Evolutionary conservation across 2,329 filamentous ascomycete genomes (phyloP).

Genomic region (Colletotrichum neosansevieriae): DNA sequence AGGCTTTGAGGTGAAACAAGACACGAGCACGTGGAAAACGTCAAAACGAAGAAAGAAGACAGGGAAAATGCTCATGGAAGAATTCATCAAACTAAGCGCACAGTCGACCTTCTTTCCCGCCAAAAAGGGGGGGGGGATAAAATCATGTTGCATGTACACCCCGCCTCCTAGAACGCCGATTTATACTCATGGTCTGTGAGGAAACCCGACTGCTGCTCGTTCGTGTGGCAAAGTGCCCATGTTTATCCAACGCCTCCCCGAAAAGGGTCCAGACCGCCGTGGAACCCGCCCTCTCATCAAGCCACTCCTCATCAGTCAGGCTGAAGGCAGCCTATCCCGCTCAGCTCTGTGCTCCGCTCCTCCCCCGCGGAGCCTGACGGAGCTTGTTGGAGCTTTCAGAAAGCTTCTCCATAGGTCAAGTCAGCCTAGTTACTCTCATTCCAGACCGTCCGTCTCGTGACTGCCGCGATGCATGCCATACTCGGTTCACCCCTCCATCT

Average conservation of each 20-base stretch:
- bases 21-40: conserved; percentile 24
- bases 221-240: neutral
- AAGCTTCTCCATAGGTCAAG: neutral
- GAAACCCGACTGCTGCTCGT: neutral
- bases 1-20: conserved; percentile 19
- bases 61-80: neutral
- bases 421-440: neutral
- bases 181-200: neutral
- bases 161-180: conserved; percentile 20
- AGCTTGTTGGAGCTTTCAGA: neutral
- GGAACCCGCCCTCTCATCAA: conserved; percentile 29
- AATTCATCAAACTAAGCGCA: conserved; percentile 9
- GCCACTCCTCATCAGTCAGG: conserved; percentile 30
- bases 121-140: conserved; percentile 5
- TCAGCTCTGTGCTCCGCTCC: neutral
- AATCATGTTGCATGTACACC: conserved; percentile 2
- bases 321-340: conserved; percentile 2
- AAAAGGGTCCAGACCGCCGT: conserved; percentile 31
- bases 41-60: neutral
- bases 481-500: conserved; percentile 65
- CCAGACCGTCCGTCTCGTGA: neutral
- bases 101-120: conserved; percentile 4
- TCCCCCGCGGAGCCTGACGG: neutral
- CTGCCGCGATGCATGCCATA: neutral
- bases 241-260: conserved; percentile 21